Evolutionary conservation across 2,329 filamentous ascomycete species (phyloP).

Genomic region (Seiridium unicorne): DNA sequence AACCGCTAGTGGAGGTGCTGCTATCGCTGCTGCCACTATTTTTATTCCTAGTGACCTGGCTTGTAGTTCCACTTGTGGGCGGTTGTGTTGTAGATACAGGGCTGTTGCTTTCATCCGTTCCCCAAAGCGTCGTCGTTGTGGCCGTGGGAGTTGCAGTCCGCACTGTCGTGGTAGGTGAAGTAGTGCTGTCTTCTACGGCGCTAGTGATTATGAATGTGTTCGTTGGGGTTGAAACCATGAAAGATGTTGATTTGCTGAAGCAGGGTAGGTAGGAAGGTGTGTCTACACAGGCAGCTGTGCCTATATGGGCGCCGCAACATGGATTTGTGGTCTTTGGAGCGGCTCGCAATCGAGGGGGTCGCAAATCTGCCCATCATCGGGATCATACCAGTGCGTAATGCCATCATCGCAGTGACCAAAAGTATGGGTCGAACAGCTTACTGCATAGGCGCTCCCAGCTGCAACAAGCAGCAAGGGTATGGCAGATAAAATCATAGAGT

Average conservation of each 20-base stretch:
- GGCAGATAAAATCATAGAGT: not conserved
- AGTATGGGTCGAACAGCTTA: not conserved
- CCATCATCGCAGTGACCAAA: not conserved
- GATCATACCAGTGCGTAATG: conserved; percentile 3
- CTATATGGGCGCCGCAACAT: not conserved
- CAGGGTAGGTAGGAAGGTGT: not conserved
- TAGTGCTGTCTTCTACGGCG: not conserved
- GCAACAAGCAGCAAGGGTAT: not conserved
- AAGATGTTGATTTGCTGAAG: not conserved
- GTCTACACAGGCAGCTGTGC: not conserved
- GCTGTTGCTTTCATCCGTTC: not conserved
- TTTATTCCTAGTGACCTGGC: not conserved
- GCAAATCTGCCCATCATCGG: not conserved
- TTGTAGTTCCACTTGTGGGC: not conserved
- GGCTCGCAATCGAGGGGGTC: conserved; percentile 1
- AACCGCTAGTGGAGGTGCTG: not conserved
- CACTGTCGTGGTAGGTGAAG: not conserved
- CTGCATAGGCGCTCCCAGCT: not conserved
- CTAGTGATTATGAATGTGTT: not conserved
- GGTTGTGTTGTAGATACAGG: not conserved
- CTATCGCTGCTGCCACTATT: not conserved
- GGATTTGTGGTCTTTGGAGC: not conserved
- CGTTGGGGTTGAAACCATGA: not conserved
- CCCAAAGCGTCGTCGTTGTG: not conserved
- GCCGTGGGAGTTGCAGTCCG: not conserved